Base-by-base conservation (phyloP, 2,329 filamentous ascomycete genomes). In the Scytalidium sp. region DNA sequence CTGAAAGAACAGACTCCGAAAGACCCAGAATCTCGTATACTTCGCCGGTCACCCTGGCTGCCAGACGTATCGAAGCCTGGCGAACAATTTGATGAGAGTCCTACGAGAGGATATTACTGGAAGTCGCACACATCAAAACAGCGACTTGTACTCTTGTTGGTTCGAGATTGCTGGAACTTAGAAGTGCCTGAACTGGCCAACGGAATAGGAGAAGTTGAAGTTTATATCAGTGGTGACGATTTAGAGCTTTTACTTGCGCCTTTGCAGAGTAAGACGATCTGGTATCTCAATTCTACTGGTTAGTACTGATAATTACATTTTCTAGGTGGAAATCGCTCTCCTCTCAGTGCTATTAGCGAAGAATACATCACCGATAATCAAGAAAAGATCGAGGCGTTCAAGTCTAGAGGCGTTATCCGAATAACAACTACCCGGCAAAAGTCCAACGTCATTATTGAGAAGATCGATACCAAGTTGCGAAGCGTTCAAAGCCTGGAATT, bases 121-220 rank as follows among this genome's bases (percentile, higher is more conserved):
- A 45, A 56, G 19, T 62, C 62, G 13, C 59, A 63, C 46, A 65
- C 57, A 4, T 22, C 17, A 3, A 67, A 65, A 36, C 64, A 66
- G 45, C 50, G 52, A 10, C 11, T 62, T 10, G 56, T 52, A 11
- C 43, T 65, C 4, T 46, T 47, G 17, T 22, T 67, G 7, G 6
- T 67, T 11, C 52, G 62, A 15, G 53, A 62, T 19, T 66, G 62
- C 27, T 67, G 65, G 65, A 49, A 53, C 27, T 7, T 67, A 15
- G 56, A 61, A 27, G 46, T 65, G 13, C 56, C 56, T 43, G 62
- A 64, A 44, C 19, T 65, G n/a, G 47, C 48, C 8, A 54, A 62
- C 3, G 56, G 56, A 6, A 52, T 65, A 43, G 65, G 65, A 9
- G 57, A 64, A 47, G 56, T 63, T 41, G 63, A 67, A 36, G 36